Evolutionary conservation across 2,329 filamentous ascomycete species (phyloP), one percentile per base, ranked within the genome.

Genomic region (Gaeumannomyces sp.): DNA sequence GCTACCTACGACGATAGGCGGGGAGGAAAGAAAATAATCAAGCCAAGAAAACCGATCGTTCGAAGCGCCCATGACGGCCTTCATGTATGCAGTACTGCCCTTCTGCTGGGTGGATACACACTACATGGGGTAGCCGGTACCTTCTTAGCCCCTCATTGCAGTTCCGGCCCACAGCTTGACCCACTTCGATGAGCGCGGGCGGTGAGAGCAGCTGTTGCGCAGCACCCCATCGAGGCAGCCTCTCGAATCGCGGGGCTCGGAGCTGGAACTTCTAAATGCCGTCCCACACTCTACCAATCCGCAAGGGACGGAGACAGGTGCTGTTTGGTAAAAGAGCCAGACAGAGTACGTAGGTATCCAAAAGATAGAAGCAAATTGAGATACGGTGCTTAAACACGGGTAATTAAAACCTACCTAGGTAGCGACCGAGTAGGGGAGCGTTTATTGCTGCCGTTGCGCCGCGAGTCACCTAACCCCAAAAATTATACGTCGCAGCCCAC

Each of bases 241-340:
- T 45, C 13, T 45, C 16, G 38, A 22, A 45, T 50, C 62, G 62
- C 62, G 62, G 62, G 62, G 62, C 50, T 64, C 62, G 62, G 62
- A 64, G 27, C 62, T 45, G 62, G 62, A 64, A 59, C 53, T 64
- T 64, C 62, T 58, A 64, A 50, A 59, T 35, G 53, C 53, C 62
- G 62, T 63, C 56, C 62, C 62, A 60, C 62, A 63, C 35, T 29
- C 28, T 19, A 5, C 57, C 31, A 27, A 58, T 25, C 35, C 35
- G 11, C 33, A n/a, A n/a, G n/a, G n/a, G n/a, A n/a, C n/a, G n/a
- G n/a, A 35, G 33, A 10, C 33, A 14, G 33, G 13, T 14, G 33
- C 33, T 35, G 13, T 8, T 8, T 35, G 33, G 16, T 1, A 2
- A 4, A 35, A 35, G 33, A 35, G 16, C 16, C 5, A 22, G 38